These are phyloP conservation scores for Vaccinium corymbosum DNA, from an alignment of 148 eudicot species.

Conservation along the genomic window DNA sequence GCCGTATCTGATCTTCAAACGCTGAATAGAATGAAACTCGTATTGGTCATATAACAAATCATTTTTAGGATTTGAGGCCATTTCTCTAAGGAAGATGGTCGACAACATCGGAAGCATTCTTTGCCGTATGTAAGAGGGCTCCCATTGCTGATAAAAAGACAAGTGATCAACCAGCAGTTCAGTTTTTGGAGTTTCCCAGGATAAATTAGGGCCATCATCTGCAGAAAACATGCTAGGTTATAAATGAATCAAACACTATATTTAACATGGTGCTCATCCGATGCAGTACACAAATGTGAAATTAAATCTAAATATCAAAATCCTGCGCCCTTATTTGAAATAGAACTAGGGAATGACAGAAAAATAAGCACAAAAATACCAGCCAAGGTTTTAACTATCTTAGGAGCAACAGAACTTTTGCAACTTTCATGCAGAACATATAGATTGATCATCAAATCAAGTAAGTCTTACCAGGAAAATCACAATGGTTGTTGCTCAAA, in stretches of 20 bases:
- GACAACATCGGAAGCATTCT: constrained; percentile 77
- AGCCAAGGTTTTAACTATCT: not conserved
- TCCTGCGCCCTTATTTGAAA: not conserved
- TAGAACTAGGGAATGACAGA: not conserved
- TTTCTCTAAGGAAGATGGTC: constrained; percentile 71
- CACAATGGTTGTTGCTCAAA: constrained; percentile 38
- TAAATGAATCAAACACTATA: not conserved
- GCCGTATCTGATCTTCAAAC: constrained; percentile 65
- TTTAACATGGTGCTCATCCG: not conserved
- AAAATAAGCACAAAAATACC: not conserved
- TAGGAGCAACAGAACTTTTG: not conserved
- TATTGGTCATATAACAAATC: constrained; percentile 59
- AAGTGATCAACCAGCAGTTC: constrained; percentile 73
- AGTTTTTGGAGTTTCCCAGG: constrained; percentile 66
- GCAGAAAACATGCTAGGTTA: constrained; percentile 19
- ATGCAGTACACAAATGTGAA: not conserved
- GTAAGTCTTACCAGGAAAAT: not conserved
- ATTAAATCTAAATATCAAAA: not conserved
- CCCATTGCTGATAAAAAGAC: constrained; percentile 66
- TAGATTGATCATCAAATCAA: not conserved
- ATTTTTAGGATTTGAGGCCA: constrained; percentile 42
- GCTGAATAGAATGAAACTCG: constrained; percentile 71
- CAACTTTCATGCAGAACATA: not conserved
- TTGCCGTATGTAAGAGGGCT: constrained; percentile 73
- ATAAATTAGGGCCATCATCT: constrained; percentile 42